Evolutionary conservation across 768 basidiomycete genomes (phyloP), one percentile per base, ranked within the genome.

Genomic region (Cystobasidium ongulense): DNA sequence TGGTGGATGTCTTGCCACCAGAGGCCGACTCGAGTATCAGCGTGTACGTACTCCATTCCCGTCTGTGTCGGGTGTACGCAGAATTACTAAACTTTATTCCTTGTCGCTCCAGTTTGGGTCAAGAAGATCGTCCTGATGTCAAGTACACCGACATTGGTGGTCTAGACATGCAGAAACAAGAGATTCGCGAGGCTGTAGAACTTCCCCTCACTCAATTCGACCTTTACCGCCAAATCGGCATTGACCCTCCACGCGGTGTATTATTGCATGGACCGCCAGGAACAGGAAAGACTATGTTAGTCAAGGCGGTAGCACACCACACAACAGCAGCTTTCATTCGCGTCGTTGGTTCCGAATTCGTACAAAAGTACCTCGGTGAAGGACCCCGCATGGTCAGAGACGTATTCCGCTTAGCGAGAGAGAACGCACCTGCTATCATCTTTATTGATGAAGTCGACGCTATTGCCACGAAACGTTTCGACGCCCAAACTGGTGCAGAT

Each of bases 361-460:
- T 99, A 10, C 96, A 99, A 83, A 99, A 99, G 81, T 99, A 99
- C 80, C 87, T 99, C 3, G 96, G 96, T 78, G 96, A 99, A 84
- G 96, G 96, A 38, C 96, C 96, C 50, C 91, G 96, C 76, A 99
- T 99, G 96, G 96, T 99, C 76, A 89, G 96, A 79, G 96, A 99
- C 80, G 96, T 99, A 67, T 99, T 99, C 85, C 87, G 96, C 72
- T 87, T 99, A 59, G 96, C 96, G 29, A 85, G 96, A 77, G 96
- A 99, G 82, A 99, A 99, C 80, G 85, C 94, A 0, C 96, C 96
- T 0, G 88, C 92, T 31, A 99, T 99, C 80, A 98, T 99, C 82
- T 99, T 99, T 84, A 98, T 99, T 80, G 96, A 98, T 81, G 95
- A 83, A 74, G 82, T 83, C 11, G 96, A 99, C 77, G 95, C 96